Percentiles rank a stretch among this genome's conserved stretches.
Evolutionary conservation across 805 yeast species (phyloP).

Genomic region (Lipomyces anomalus): DNA sequence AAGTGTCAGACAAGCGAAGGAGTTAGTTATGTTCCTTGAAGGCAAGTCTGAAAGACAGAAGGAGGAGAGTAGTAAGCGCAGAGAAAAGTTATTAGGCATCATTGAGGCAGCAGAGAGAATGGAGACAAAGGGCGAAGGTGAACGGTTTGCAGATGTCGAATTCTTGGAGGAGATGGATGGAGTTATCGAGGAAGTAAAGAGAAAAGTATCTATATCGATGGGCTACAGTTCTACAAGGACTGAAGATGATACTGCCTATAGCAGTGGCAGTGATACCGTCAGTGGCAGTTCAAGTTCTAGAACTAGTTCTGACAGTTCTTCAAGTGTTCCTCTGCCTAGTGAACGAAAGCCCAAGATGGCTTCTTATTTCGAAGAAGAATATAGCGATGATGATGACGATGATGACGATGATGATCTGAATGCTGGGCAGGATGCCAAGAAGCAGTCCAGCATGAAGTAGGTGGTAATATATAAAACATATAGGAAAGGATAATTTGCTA

Average conservation of each 20-base stretch:
- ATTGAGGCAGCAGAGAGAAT: not conserved
- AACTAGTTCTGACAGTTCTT: no score
- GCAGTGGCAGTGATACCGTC: no score
- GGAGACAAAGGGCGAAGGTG: not conserved
- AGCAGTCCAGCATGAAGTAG: no score
- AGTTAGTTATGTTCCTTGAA: slow-evolving; percentile 32
- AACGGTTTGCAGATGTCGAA: not conserved
- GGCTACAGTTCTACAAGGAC: no score
- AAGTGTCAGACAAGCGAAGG: slow-evolving; percentile 36
- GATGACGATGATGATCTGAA: slow-evolving; percentile 2
- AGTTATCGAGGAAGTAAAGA: slow-evolving; percentile 18
- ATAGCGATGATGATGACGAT: slow-evolving; percentile 2
- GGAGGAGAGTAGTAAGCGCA: not conserved
- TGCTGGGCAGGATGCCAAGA: no score
- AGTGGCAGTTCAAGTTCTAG: no score
- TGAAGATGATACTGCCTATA: no score
- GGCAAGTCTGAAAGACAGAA: slow-evolving; percentile 1
- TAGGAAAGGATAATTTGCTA: no score
- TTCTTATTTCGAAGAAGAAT: slow-evolving; percentile 17
- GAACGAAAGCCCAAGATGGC: slow-evolving; percentile 13
- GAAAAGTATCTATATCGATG: slow-evolving; percentile 1
- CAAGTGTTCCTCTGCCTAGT: no score
- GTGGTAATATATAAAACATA: no score
- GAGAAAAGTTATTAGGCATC: not conserved
- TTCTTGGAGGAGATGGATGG: slow-evolving; percentile 9